Percentiles rank a stretch among this genome's conserved stretches.
phyloP scores from a whole-genome alignment of 805 yeast species.

The Candida krabiensis region DNA sequence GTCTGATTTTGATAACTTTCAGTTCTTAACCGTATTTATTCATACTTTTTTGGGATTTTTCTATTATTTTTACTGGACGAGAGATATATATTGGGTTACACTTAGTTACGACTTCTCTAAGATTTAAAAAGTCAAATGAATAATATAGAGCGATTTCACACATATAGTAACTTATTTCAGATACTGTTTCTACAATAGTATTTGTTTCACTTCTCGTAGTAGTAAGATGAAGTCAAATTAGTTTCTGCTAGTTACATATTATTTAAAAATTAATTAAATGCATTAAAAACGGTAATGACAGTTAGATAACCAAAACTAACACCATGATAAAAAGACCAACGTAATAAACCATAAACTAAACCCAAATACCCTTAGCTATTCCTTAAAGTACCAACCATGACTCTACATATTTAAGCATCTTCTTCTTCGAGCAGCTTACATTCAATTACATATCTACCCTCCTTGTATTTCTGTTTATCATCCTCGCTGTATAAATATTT shows the following conservation, averaged over 20 bases:
- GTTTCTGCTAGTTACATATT: too few species aligned
- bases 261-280: too few species aligned
- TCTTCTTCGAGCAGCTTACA: constrained; percentile 25
- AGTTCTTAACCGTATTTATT: background rate
- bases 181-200: too few species aligned
- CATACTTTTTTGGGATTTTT: background rate
- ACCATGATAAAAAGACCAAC: background rate
- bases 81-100: too few species aligned
- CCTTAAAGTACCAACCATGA: background rate
- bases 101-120: too few species aligned
- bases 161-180: too few species aligned
- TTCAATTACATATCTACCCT: constrained; percentile 36
- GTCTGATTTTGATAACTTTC: too few species aligned
- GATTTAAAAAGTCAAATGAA: too few species aligned
- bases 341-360: background rate
- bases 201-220: too few species aligned
- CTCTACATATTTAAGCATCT: constrained; percentile 11
- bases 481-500: constrained; percentile 32
- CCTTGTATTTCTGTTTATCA: constrained; percentile 31
- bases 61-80: too few species aligned
- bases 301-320: background rate
- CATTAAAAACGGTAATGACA: background rate
- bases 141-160: too few species aligned
- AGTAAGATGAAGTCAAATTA: too few species aligned
- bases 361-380: background rate